phyloP scores from a whole-genome alignment of 2,329 filamentous ascomycete genomes.

The Trichoderma sp. region DNA sequence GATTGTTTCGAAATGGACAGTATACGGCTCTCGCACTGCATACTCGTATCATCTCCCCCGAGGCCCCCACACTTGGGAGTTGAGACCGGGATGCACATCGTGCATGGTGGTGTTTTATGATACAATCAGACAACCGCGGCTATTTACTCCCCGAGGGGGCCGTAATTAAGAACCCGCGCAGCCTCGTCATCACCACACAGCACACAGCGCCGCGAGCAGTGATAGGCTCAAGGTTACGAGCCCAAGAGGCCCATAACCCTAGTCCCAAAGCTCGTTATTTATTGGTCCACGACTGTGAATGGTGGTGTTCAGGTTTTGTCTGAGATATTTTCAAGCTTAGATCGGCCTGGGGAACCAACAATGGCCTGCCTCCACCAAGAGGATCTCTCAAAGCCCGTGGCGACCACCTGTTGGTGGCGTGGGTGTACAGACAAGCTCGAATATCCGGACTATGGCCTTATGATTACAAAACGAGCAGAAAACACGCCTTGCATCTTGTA shows the following conservation, averaged over 20 bases:
- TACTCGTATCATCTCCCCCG: not conserved
- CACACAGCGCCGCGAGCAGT: not conserved
- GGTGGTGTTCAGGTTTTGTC: not conserved
- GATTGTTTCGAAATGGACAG: not conserved
- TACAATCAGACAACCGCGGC: not conserved
- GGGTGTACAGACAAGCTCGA: not conserved
- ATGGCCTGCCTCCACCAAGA: not conserved
- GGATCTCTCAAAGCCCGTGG: not conserved
- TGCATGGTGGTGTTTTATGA: slow-evolving; percentile 1
- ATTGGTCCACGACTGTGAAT: slow-evolving; percentile 9
- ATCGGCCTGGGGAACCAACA: not conserved
- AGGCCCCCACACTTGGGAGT: not conserved
- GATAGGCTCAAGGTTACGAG: slow-evolving; percentile 6
- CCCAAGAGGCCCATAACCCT: slow-evolving; percentile 2
- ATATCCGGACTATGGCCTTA: not conserved
- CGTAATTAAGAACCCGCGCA: not conserved
- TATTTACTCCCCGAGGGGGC: slow-evolving; percentile 4
- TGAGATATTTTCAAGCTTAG: not conserved
- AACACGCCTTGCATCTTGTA: not conserved
- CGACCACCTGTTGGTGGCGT: not conserved
- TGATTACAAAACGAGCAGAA: not conserved
- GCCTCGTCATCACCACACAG: not conserved
- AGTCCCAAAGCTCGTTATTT: not conserved
- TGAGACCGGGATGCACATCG: not conserved
- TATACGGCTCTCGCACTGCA: not conserved